phyloP scores from a whole-genome alignment of 352 stramenopile species.

The Pythium guiyangense region DNA sequence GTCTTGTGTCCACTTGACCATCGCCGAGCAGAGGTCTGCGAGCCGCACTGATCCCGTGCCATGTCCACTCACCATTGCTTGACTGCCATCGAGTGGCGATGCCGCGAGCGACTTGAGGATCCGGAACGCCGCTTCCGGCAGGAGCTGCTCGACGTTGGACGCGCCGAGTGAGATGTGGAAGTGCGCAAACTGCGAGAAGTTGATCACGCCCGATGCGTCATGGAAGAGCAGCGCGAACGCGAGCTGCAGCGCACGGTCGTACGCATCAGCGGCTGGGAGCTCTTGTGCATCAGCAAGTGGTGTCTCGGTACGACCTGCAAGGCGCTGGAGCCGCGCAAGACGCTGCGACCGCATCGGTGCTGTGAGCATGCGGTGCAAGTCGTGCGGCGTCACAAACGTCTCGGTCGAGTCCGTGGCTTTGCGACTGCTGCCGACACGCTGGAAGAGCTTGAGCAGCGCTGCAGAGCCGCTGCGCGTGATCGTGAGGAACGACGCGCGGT shows the following conservation, averaged over 20 bases:
- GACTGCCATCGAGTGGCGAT: neutral
- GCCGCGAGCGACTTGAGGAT: slow-evolving; percentile 46
- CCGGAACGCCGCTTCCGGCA: slow-evolving; percentile 74
- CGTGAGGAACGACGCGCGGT: slow-evolving; percentile 77
- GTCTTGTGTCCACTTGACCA: slow-evolving; percentile 34
- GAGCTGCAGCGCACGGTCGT: slow-evolving; percentile 55
- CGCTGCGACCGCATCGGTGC: slow-evolving; percentile 15
- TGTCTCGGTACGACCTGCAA: slow-evolving; percentile 11
- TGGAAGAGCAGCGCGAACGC: slow-evolving; percentile 69
- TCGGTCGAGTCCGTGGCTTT: slow-evolving; percentile 33
- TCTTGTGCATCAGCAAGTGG: slow-evolving; percentile 7
- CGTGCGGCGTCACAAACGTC: slow-evolving; percentile 51
- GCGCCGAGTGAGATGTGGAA: slow-evolving; percentile 80
- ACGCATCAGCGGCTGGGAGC: slow-evolving; percentile 18
- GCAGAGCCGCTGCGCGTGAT: slow-evolving; percentile 81
- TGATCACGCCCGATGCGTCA: slow-evolving; percentile 66
- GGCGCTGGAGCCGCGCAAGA: slow-evolving; percentile 7
- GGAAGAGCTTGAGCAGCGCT: slow-evolving; percentile 71
- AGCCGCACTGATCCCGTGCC: slow-evolving; percentile 47
- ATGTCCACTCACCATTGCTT: slow-evolving; percentile 4
- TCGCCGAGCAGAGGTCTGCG: slow-evolving; percentile 33
- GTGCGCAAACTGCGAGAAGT: slow-evolving; percentile 87
- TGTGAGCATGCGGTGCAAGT: slow-evolving; percentile 55
- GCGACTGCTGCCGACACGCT: slow-evolving; percentile 41
- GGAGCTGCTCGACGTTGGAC: slow-evolving; percentile 64